phyloP scores from a whole-genome alignment of 1,284 basidiomycete species.

The Ustilago bromivora region DNA sequence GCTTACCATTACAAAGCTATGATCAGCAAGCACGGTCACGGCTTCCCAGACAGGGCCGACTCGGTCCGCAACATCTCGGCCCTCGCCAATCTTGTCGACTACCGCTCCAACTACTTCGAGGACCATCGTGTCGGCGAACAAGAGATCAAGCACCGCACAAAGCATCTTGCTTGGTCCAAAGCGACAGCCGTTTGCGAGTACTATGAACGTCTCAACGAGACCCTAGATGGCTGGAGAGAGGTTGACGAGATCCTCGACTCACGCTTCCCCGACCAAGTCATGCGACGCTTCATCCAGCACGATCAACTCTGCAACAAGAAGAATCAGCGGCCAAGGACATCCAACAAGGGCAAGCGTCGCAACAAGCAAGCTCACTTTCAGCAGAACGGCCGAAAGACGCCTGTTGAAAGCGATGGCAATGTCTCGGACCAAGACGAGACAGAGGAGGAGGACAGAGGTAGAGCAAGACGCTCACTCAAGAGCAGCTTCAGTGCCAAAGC shows the following conservation, averaged over 20 bases:
- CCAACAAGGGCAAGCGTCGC: constrained; percentile 32
- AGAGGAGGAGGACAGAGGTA: constrained; percentile 45
- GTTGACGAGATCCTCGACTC: constrained; percentile 68
- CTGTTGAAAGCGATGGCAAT: constrained; percentile 50
- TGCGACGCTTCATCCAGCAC: constrained; percentile 59
- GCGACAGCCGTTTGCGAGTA: constrained; percentile 52
- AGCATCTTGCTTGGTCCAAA: constrained; percentile 39
- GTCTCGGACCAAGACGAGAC: constrained; percentile 57
- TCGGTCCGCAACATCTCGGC: constrained; percentile 61
- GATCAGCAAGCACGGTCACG: constrained; percentile 51
- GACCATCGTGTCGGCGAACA: constrained; percentile 49
- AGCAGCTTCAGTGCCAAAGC: constrained; percentile 57
- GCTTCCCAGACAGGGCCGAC: constrained; percentile 54
- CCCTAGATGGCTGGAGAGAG: constrained; percentile 66
- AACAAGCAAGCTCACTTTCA: constrained; percentile 7
- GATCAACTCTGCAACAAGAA: constrained; percentile 20
- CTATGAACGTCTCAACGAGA: constrained; percentile 63
- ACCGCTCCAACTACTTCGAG: constrained; percentile 62
- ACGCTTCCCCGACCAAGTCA: constrained; percentile 65
- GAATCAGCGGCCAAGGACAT: constrained; percentile 18
- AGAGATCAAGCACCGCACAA: constrained; percentile 51
- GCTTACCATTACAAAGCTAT: constrained; percentile 42
- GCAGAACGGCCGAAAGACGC: constrained; percentile 18
- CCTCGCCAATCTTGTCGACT: constrained; percentile 63
- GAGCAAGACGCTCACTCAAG: constrained; percentile 28